Evolutionary conservation across 2,329 filamentous ascomycete genomes (phyloP), one percentile per base, ranked within the genome.

Genomic region (Pseudogymnoascus sp.): DNA sequence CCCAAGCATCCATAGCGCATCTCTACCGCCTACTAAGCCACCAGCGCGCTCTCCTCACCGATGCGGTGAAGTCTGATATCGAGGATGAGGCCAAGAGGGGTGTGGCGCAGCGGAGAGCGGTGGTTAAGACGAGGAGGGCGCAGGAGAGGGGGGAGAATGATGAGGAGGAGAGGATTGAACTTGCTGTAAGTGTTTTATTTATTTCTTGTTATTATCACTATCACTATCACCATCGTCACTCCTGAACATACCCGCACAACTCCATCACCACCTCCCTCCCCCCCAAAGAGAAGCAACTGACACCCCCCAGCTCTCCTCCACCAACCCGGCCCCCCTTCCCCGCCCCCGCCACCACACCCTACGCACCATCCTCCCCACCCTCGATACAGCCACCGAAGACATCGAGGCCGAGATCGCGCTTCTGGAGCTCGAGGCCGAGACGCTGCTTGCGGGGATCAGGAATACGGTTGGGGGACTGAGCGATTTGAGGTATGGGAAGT

Each of bases 1-100:
- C 60, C 4, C 21, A 4, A 50, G 17, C 71, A 1, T 62, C 69
- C 56, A 68, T 73, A 40, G 84, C 85, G 63, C 78, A 81, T 0
- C 80, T 96, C 4, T 96, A 96, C 73, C 85, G 89, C 59, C 89
- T 95, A 73, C 81, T 96, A 2, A 89, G 95, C 70, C 82, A 86
- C 64, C 84, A 92, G 72, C 85, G 91, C 62, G 85, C 87, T 65
- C 80, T 82, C 59, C 79, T 88, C 10, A 82, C 91, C 62, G 89
- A 93, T 69, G 74, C 78, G 3, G 86, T 96, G 13, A 80, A 85
- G 62, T 77, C 70, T 7, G 89, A 85, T 68, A 88, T 93, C 64
- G 80, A 81, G 6, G 76, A 77, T n/a, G 88, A 93, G 73, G 81
- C 83, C 59, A 83, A 81, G 70, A 79, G 81, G 33, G 87, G 87